Evolutionary conservation across 2,329 filamentous ascomycete species (phyloP).

Genomic region (Pseudocercospora fuligena): DNA sequence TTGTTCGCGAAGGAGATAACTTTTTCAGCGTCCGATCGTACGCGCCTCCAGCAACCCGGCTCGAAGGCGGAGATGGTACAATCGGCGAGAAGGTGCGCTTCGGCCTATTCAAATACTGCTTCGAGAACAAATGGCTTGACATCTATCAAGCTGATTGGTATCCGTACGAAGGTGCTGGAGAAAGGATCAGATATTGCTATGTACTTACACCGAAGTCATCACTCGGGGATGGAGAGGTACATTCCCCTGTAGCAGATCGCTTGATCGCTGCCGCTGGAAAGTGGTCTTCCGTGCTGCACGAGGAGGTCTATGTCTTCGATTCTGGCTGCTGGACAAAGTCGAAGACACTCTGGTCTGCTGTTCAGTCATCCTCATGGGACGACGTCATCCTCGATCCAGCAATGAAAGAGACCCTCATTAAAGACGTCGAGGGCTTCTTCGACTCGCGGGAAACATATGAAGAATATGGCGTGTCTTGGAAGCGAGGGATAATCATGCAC

Average conservation of each 20-base stretch:
- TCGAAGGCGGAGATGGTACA: conserved; percentile 42
- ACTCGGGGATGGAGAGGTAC: not conserved
- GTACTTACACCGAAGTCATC: conserved; percentile 23
- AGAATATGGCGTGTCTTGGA: conserved; percentile 55
- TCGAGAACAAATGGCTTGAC: conserved; percentile 45
- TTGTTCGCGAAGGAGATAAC: conserved; percentile 43
- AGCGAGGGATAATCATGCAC: conserved; percentile 46
- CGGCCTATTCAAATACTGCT: conserved; percentile 49
- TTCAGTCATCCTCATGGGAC: conserved; percentile 50
- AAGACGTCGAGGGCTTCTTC: conserved; percentile 48
- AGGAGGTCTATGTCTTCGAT: conserved; percentile 51
- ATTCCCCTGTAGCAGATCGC: conserved; percentile 41
- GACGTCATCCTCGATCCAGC: conserved; percentile 53
- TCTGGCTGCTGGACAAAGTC: conserved; percentile 48
- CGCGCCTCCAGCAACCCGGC: conserved; percentile 41
- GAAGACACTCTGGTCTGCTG: conserved; percentile 45
- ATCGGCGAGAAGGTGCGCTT: conserved; percentile 46
- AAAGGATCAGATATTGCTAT: conserved; percentile 20
- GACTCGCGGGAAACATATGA: conserved; percentile 45
- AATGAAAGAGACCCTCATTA: conserved; percentile 50
- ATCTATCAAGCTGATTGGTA: conserved; percentile 47
- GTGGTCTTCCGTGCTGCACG: conserved; percentile 47
- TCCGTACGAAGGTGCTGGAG: not conserved
- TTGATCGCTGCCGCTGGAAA: conserved; percentile 47
- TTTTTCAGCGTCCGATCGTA: conserved; percentile 43